phyloP scores from a whole-genome alignment of 495 filamentous ascomycete genomes.

The Haplographium delicatum region DNA sequence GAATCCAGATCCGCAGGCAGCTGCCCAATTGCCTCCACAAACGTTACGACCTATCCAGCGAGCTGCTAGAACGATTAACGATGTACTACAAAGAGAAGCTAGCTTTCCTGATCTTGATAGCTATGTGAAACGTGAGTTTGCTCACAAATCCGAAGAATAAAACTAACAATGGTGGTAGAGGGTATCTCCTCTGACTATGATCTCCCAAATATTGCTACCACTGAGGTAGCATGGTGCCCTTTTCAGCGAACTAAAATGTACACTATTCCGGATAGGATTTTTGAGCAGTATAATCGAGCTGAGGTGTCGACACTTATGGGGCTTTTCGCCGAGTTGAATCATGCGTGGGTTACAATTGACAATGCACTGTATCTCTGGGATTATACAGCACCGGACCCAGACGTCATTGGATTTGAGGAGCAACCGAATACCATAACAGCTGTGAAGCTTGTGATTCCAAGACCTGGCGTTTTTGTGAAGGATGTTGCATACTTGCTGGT shows the following conservation, averaged over 20 bases:
- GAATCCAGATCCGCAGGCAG: slow-evolving; percentile 9
- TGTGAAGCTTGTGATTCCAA: slow-evolving; percentile 76
- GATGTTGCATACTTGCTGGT: slow-evolving; percentile 82
- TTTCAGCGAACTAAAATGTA: slow-evolving; percentile 80
- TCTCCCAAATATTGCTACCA: slow-evolving; percentile 45
- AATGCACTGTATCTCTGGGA: slow-evolving; percentile 97
- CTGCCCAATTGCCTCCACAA: slow-evolving; percentile 4
- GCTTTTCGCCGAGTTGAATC: slow-evolving; percentile 84
- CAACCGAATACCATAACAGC: slow-evolving; percentile 78
- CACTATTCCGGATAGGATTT: slow-evolving; percentile 80
- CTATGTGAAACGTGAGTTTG: slow-evolving; percentile 76
- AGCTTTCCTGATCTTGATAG: slow-evolving; percentile 86
- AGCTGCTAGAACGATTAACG: slow-evolving; percentile 79
- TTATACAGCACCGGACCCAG: slow-evolving; percentile 80
- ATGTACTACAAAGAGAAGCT: slow-evolving; percentile 64
- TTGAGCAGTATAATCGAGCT: slow-evolving; percentile 81
- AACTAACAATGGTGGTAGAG: slow-evolving; percentile 46
- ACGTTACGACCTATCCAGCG: slow-evolving; percentile 64
- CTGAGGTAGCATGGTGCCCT: slow-evolving; percentile 71
- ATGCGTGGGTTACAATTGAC: slow-evolving; percentile 95
- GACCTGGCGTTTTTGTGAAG: slow-evolving; percentile 75
- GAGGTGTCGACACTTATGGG: slow-evolving; percentile 85
- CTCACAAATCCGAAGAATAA: not conserved
- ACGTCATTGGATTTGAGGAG: slow-evolving; percentile 89
- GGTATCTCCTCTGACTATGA: slow-evolving; percentile 91